Evolutionary conservation across 1,284 basidiomycete genomes (phyloP).

Genomic region (Leccinum pallidistipes): DNA sequence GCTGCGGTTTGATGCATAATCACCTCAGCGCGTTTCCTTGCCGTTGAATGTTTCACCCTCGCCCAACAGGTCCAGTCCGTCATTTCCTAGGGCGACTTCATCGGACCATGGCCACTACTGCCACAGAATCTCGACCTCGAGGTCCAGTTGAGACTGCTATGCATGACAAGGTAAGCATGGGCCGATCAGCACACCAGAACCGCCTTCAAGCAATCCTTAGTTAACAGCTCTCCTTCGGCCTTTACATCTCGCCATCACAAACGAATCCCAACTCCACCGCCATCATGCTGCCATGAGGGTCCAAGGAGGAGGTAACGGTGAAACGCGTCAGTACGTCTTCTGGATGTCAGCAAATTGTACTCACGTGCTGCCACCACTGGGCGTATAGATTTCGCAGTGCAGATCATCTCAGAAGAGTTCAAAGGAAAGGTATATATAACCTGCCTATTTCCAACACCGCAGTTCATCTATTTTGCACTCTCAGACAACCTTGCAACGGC

Average conservation of each 20-base stretch:
- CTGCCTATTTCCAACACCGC: constrained; percentile 2
- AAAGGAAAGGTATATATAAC: constrained; percentile 59
- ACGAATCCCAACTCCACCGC: constrained; percentile 77
- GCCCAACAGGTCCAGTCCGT: constrained; percentile 21
- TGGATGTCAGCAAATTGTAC: constrained; percentile 15
- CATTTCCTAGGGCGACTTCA: constrained; percentile 22
- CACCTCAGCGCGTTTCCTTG: constrained; percentile 13
- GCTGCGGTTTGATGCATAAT: constrained; percentile 23
- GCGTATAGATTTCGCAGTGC: constrained; percentile 67
- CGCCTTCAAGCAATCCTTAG: constrained; percentile 38
- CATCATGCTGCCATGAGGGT: constrained; percentile 76
- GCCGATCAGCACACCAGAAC: constrained; percentile 23
- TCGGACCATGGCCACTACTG: constrained; percentile 30
- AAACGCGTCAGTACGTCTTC: constrained; percentile 62
- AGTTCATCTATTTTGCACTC: constrained; percentile 7
- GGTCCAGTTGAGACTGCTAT: constrained; percentile 51
- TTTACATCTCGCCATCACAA: constrained; percentile 57
- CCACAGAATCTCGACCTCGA: constrained; percentile 20
- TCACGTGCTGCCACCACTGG: constrained; percentile 28
- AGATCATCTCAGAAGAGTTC: constrained; percentile 70
- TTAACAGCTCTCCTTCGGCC: constrained; percentile 58
- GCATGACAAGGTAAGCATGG: constrained; percentile 51
- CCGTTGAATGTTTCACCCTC: constrained; percentile 29
- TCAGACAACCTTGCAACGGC: constrained; percentile 73
- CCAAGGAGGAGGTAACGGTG: constrained; percentile 57